Evolutionary conservation across 768 basidiomycete genomes (phyloP).

Genomic region (Cystofilobasidium bisporidii): DNA sequence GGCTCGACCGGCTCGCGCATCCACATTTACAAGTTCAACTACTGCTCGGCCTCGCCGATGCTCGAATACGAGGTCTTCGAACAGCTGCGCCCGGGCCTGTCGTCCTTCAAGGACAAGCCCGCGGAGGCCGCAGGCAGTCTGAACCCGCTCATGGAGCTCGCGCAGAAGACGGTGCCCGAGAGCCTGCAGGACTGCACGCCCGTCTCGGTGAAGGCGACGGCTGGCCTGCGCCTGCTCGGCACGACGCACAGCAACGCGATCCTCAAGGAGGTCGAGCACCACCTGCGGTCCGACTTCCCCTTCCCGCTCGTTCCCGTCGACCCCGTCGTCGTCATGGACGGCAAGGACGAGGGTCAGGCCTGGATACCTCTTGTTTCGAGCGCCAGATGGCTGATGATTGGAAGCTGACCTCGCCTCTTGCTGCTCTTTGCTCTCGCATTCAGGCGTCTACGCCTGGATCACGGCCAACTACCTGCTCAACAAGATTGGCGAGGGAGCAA

Average conservation of each 20-base stretch:
- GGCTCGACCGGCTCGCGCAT: constrained; percentile 95
- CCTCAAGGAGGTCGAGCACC: constrained; percentile 57
- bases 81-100: constrained; percentile 70
- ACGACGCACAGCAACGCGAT: constrained; percentile 57
- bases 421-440: neutral
- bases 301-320: constrained; percentile 57
- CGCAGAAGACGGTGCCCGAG: constrained; percentile 64
- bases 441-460: constrained; percentile 88
- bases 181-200: constrained; percentile 63
- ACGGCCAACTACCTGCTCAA: constrained; percentile 87
- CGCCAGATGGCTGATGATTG: neutral
- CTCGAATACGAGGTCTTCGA: constrained; percentile 93
- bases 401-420: neutral
- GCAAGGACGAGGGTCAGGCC: constrained; percentile 68
- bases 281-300: constrained; percentile 54
- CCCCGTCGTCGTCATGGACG: constrained; percentile 84
- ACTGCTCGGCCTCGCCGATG: constrained; percentile 61
- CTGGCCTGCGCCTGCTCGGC: constrained; percentile 69
- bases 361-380: neutral
- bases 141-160: constrained; percentile 69
- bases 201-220: constrained; percentile 85
- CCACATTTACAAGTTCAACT: constrained; percentile 97
- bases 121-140: constrained; percentile 65
- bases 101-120: constrained; percentile 50
- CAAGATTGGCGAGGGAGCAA: constrained; percentile 53